Base-by-base conservation (phyloP, 441 rosid genomes). In the Macaranga tanarius region DNA sequence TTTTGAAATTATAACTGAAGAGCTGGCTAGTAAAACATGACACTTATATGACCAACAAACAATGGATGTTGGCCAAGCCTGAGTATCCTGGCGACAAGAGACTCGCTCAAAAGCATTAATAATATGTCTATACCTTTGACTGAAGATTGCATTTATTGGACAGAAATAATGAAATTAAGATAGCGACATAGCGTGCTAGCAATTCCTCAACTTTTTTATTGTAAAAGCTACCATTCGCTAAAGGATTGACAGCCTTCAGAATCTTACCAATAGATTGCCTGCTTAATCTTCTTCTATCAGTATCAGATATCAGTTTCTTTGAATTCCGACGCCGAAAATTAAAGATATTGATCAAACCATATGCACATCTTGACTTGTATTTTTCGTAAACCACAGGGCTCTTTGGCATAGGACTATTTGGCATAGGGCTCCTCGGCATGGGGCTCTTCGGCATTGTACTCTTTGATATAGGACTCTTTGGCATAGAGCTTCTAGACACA, bases 281-380 rank as follows among this genome's bases (percentile, higher is more conserved):
- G 65, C 74, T 56, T 52, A 77, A 52, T 52, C 57, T 66, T 65
- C 73, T 80, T 65, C 73, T 75, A 55, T 80, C 76, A 62, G 90
- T 72, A 62, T 84, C 79, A 51, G 92, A 80, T 79, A 83, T 83
- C 79, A 87, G 77, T 81, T 83, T 88, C 82, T 73, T 86, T 58
- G 89, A 81, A 62, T 79, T 79, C 13, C 77, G 76, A 67, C 82
- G 83, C 56, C 87, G 81, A 70, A 91, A 84, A 74, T 79, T 86
- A 45, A 88, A 88, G 73, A 88, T 81, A 40, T 81, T 80, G 51
- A 87, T 82, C 44, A 91, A 75, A 71, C 89, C 70, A 85, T 84
- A 84, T 15, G 85, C 86, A 57, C 97, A 89, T 74, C 90, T 86
- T 19, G 97, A 87, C 85, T 86, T 88, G 78, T 88, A 85, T 65